Conservation (phyloP, 208 protist genomes). For the Leishmania gerbilli region DNA sequence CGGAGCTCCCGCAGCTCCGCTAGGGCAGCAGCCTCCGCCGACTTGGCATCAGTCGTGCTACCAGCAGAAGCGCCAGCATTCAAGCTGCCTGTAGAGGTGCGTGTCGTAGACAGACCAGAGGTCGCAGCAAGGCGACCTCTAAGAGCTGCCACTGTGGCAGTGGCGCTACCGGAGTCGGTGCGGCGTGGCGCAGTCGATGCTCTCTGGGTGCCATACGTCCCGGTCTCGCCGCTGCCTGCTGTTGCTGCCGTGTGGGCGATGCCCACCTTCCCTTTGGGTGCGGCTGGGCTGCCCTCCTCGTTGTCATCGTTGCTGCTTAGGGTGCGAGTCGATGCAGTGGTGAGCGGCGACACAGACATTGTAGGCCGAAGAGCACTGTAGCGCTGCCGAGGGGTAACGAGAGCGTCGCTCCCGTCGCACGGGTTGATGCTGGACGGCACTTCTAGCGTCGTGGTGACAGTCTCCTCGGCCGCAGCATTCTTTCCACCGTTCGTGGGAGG, state of each 20-base stretch:
- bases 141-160: neutral
- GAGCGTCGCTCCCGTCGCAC: neutral
- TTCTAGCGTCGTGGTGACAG: neutral
- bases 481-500: neutral
- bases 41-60: neutral
- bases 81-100: neutral
- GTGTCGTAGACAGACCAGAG: neutral
- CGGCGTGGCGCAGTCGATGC: neutral
- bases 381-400: neutral
- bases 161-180: neutral
- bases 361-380: neutral
- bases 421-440: too few relatives aligned
- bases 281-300: neutral
- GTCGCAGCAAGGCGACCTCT: conserved; percentile 10
- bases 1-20: conserved; percentile 10
- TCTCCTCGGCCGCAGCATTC: neutral
- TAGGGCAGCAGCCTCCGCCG: neutral
- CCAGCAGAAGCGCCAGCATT: neutral
- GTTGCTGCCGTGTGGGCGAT: neutral
- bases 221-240: too few relatives aligned
- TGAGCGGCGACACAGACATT: conserved; percentile 3
- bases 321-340: neutral
- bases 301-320: conserved; percentile 2
- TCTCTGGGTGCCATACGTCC: neutral
- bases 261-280: neutral